A percentile compares a stretch with the other conserved stretches of the same genome.
Evolutionary conservation across 768 basidiomycete species (phyloP).

Genomic region (Tremella fuciformis): DNA sequence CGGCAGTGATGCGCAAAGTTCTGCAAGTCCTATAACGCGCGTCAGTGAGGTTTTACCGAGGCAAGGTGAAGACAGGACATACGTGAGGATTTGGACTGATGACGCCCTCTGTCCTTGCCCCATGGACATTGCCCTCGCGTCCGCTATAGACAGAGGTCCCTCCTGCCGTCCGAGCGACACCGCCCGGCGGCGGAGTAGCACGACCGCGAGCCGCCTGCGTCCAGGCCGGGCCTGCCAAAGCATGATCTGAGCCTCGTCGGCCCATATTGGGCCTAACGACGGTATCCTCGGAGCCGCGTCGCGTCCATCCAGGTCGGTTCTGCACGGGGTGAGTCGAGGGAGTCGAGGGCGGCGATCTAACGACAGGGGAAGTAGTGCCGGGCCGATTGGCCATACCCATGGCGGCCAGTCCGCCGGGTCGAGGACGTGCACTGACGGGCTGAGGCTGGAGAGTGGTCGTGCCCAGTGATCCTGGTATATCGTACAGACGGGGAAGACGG

Average conservation of each 20-base stretch:
- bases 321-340: slow-evolving; percentile 16
- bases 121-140: slow-evolving; percentile 17
- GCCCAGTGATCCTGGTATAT: slow-evolving; percentile 17
- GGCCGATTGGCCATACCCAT: slow-evolving; percentile 1
- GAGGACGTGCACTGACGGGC: slow-evolving; percentile 4
- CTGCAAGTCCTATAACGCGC: slow-evolving; percentile 29
- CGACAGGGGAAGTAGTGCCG: background rate
- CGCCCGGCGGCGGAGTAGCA: background rate
- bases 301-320: slow-evolving; percentile 14
- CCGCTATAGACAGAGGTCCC: slow-evolving; percentile 16
- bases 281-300: slow-evolving; percentile 17
- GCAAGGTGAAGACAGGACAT: slow-evolving; percentile 4
- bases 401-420: slow-evolving; percentile 19
- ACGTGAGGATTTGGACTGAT: slow-evolving; percentile 27
- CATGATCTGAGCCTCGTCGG: slow-evolving; percentile 21
- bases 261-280: slow-evolving; percentile 4
- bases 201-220: slow-evolving; percentile 1
- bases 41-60: background rate
- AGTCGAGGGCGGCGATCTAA: slow-evolving; percentile 6
- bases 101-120: slow-evolving; percentile 21
- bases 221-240: slow-evolving; percentile 2
- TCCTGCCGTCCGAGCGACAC: background rate
- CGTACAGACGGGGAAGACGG: slow-evolving; percentile 19
- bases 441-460: slow-evolving; percentile 10
- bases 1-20: slow-evolving; percentile 44